phyloP scores from a whole-genome alignment of 345 rosid genomes.

The Syzygium aqueum region DNA sequence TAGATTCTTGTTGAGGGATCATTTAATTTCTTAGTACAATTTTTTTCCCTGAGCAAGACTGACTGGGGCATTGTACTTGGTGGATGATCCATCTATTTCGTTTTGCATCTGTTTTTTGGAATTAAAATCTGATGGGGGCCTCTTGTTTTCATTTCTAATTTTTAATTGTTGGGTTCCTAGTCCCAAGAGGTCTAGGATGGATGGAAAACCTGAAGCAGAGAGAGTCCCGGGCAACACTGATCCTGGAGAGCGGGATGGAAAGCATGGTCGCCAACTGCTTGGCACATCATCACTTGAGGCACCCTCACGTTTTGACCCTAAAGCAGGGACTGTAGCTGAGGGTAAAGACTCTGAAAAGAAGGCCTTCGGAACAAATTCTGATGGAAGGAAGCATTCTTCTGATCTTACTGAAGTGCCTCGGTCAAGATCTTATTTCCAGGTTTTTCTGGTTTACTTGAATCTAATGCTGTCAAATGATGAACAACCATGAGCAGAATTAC shows the following conservation, averaged over 20 bases:
- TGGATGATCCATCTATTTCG: neutral
- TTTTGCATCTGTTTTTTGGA: neutral
- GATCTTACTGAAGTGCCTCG: conserved; percentile 37
- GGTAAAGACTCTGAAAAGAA: conserved; percentile 44
- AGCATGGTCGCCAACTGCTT: conserved; percentile 33
- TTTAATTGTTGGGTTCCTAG: conserved; percentile 16
- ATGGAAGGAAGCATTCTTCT: conserved; percentile 25
- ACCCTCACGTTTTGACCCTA: conserved; percentile 12
- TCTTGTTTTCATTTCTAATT: neutral
- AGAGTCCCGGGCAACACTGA: conserved; percentile 20
- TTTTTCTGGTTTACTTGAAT: conserved; percentile 3
- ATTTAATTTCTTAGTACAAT: neutral
- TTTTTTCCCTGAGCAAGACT: neutral
- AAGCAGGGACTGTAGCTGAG: conserved; percentile 17
- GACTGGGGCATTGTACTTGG: neutral
- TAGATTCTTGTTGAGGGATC: neutral
- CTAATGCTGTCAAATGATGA: neutral
- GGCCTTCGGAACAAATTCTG: conserved; percentile 15
- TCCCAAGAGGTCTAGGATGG: conserved; percentile 79
- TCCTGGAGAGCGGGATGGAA: conserved; percentile 32
- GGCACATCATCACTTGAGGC: conserved; percentile 53
- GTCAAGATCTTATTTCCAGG: conserved; percentile 67
- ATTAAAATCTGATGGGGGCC: neutral
- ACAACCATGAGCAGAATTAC: neutral
- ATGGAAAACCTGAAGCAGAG: conserved; percentile 51